These are phyloP conservation scores for Triadica sebifera DNA, from an alignment of 345 rosid species.

Conservation along the genomic window DNA sequence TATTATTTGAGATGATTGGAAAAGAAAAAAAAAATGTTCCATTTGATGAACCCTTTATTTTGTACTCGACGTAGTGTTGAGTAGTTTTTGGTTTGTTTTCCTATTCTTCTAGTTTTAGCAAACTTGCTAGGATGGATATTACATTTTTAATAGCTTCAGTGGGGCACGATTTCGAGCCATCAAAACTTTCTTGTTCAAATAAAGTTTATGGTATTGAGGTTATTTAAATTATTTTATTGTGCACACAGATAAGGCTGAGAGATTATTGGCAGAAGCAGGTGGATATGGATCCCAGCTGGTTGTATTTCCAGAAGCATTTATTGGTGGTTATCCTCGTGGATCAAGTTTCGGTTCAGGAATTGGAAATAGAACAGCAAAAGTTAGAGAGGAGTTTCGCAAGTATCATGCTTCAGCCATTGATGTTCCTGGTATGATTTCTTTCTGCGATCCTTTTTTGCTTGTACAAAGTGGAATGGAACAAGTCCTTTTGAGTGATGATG, in stretches of 20 bases:
- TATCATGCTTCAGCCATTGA: constrained; percentile 85
- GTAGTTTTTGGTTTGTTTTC: too few relatives aligned
- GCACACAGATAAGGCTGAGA: constrained; percentile 77
- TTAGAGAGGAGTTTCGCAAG: constrained; percentile 80
- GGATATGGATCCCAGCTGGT: constrained; percentile 78
- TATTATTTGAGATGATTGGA: too few relatives aligned
- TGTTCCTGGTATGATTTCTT: constrained; percentile 59
- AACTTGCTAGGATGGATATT: too few relatives aligned
- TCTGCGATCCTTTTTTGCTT: background rate
- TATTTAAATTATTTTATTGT: background rate
- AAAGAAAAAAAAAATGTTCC: too few relatives aligned
- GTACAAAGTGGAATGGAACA: background rate
- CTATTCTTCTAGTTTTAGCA: too few relatives aligned
- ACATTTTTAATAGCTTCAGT: too few relatives aligned
- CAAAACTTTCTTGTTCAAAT: background rate
- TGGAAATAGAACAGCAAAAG: constrained; percentile 70
- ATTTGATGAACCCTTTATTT: too few relatives aligned
- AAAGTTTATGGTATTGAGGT: background rate
- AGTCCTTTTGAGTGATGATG: background rate
- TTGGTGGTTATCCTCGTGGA: constrained; percentile 94
- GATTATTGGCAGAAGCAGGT: constrained; percentile 81
- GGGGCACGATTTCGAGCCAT: background rate
- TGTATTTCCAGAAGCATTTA: constrained; percentile 91
- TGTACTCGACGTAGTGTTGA: too few relatives aligned
- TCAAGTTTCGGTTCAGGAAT: constrained; percentile 70